Percentiles rank a stretch among this genome's conserved stretches.
These are phyloP conservation scores for Coleophoma crateriformis DNA, from an alignment of 2,329 filamentous ascomycete genomes.

Conservation along the genomic window DNA sequence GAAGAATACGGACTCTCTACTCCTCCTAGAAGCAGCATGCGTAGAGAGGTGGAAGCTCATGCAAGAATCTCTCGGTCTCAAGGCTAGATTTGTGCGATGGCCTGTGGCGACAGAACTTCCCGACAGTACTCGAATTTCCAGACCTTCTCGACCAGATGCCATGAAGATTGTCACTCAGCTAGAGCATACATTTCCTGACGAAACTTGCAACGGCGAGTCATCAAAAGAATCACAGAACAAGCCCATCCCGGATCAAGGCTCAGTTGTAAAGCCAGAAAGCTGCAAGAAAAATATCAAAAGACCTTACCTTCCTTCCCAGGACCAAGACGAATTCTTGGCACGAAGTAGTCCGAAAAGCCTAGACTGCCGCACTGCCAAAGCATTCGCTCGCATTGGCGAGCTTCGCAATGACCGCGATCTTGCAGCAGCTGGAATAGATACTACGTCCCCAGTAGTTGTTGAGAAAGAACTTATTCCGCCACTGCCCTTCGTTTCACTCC, in stretches of 20 bases:
- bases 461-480: constrained; percentile 16
- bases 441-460: constrained; percentile 12
- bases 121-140: constrained; percentile 10
- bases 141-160: constrained; percentile 11
- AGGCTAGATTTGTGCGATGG: constrained; percentile 3
- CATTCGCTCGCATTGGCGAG: constrained; percentile 17
- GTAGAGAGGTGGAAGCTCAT: constrained; percentile 10
- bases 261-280: too few species aligned
- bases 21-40: constrained; percentile 15
- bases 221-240: too few species aligned
- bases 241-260: too few species aligned
- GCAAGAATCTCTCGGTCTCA: constrained; percentile 3
- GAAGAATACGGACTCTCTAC: constrained; percentile 8
- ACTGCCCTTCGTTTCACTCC: constrained; percentile 21
- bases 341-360: constrained; percentile 9
- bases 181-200: not conserved
- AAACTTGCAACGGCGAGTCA: not conserved
- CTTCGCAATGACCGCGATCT: constrained; percentile 23
- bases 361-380: constrained; percentile 16
- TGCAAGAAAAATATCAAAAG: too few species aligned
- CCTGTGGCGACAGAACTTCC: constrained; percentile 1
- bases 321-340: not conserved
- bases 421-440: constrained; percentile 11
- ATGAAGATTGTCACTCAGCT: constrained; percentile 8
- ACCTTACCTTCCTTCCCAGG: too few species aligned